Conservation (phyloP, 495 filamentous ascomycete species). For the Tuber indicum region DNA sequence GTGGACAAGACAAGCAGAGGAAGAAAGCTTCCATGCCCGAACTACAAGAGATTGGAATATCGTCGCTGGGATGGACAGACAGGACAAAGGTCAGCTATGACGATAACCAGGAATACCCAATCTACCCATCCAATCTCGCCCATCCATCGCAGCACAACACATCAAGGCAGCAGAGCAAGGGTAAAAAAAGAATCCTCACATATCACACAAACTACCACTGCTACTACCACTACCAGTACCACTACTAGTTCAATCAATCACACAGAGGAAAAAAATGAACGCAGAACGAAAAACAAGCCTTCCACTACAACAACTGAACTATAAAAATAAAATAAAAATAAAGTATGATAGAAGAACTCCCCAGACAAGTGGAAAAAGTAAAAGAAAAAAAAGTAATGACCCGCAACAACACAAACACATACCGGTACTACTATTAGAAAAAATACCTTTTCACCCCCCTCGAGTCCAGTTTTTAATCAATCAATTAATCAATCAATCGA, state of each 20-base stretch:
- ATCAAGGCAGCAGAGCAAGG: not conserved
- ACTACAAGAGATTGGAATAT: not conserved
- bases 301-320: not conserved
- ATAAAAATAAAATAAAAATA: constrained; percentile 11
- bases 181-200: not conserved
- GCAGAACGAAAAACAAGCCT: not conserved
- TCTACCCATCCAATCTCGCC: not conserved
- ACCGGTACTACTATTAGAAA: not conserved
- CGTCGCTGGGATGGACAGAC: not conserved
- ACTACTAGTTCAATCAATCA: not conserved
- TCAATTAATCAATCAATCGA: not conserved
- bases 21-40: not conserved
- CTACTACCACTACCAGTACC: not conserved
- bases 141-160: not conserved
- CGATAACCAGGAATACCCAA: not conserved
- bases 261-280: not conserved
- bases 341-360: constrained; percentile 3
- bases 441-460: not conserved
- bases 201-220: not conserved
- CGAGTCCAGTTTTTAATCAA: not conserved
- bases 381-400: constrained; percentile 14
- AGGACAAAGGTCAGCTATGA: not conserved
- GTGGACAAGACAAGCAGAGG: not conserved
- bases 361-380: constrained; percentile 12
- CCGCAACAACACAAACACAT: constrained; percentile 4